Evolutionary conservation across 495 filamentous ascomycete species (phyloP).

Genomic region (Bacidia rubella): DNA sequence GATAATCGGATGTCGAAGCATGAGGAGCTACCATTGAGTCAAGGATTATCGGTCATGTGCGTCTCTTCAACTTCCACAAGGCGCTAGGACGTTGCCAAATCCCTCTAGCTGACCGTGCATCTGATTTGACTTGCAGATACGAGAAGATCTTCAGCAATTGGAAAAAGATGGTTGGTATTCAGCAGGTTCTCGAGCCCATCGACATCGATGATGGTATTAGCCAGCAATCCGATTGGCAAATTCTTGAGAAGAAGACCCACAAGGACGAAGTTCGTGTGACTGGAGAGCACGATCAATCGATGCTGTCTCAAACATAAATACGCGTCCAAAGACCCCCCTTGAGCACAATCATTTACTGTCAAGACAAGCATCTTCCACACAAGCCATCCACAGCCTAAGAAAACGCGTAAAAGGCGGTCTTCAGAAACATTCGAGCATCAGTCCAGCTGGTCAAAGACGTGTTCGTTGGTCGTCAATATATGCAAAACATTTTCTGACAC

Average conservation of each 20-base stretch:
- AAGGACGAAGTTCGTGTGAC: not conserved
- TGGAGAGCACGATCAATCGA: constrained; percentile 9
- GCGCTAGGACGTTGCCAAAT: not conserved
- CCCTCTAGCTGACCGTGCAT: not conserved
- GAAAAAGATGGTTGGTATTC: not conserved
- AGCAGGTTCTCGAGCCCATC: not conserved
- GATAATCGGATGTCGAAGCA: not conserved
- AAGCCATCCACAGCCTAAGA: no score
- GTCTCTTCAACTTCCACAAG: not conserved
- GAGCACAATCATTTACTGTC: no score
- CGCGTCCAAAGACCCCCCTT: not conserved
- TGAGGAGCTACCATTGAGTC: not conserved
- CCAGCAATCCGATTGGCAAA: not conserved
- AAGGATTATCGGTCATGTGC: not conserved
- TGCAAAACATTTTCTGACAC: no score
- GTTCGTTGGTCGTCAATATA: no score
- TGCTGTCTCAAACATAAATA: constrained; percentile 16
- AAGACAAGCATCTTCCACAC: no score
- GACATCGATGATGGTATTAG: not conserved
- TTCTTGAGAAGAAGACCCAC: no score
- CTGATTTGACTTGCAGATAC: constrained; percentile 2
- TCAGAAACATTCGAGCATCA: no score
- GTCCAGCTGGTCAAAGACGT: no score
- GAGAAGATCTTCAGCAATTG: not conserved
- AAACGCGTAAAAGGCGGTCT: no score